Percentiles rank a stretch among this genome's conserved stretches.
Conservation (phyloP, 371 early-diverging fungal genomes). For the Syncephalastrum contaminatum region DNA sequence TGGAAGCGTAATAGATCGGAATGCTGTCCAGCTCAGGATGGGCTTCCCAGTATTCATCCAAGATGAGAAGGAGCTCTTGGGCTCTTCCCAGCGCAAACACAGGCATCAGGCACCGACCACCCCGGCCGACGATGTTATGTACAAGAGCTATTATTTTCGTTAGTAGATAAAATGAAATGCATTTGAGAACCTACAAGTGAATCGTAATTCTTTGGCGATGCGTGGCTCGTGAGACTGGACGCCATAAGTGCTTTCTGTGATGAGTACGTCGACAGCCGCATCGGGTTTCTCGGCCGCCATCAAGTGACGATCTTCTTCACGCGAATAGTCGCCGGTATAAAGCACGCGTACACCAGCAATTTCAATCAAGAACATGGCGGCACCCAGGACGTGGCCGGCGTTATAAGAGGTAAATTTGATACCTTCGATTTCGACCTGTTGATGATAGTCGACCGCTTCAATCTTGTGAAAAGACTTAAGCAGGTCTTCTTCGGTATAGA, state of each 20-base stretch:
- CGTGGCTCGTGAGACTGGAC: constrained; percentile 98
- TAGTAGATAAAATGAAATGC: background rate
- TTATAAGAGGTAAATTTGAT: constrained; percentile 97
- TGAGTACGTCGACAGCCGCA: constrained; percentile 89
- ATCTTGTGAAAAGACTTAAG: constrained; percentile 91
- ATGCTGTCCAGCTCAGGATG: constrained; percentile 94
- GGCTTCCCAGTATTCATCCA: constrained; percentile 99
- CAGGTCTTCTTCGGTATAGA: constrained; percentile 97
- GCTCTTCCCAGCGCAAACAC: constrained; percentile 99
- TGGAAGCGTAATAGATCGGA: constrained; percentile 98
- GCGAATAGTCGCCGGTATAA: constrained; percentile 99
- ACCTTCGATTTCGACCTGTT: constrained; percentile 95
- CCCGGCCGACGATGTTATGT: constrained; percentile 92
- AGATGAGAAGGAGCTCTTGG: constrained; percentile 98
- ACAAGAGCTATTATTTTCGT: constrained; percentile 55
- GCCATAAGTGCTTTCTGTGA: constrained; percentile 99
- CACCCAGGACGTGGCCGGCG: constrained; percentile 99
- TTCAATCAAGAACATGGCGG: constrained; percentile 99
- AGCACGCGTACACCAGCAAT: constrained; percentile 95
- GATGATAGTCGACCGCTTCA: constrained; percentile 98
- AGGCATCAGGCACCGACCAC: constrained; percentile 98
- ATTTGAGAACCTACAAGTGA: constrained; percentile 71
- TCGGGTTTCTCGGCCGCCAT: constrained; percentile 98
- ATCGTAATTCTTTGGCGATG: constrained; percentile 93
- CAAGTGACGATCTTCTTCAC: constrained; percentile 99